Base-by-base conservation (phyloP, 164 flowering plant species). In the Sextonia rubra region DNA sequence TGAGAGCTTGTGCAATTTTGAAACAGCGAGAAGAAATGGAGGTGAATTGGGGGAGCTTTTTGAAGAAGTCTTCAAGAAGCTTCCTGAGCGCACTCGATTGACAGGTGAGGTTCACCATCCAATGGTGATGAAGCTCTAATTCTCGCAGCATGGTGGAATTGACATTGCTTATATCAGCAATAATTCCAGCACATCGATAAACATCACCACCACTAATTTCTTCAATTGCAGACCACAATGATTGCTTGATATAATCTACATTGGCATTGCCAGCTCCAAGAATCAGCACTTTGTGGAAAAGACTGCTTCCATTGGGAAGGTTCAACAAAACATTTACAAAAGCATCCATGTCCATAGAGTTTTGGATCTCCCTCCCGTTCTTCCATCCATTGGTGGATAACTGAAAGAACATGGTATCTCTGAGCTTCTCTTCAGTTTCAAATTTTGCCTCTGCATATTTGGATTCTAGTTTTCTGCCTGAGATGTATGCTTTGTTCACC, bases 31-130 rank as follows among this genome's bases (percentile, higher is more conserved):
- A 73, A 11, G 77, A 48, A 29, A 69, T 77, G 49, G 74, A 66
- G 58, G 66, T 66, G 64, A 73, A 79, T 49, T 66, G 55, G 1
- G 81, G 81, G 25, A 75, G 78, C 30, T 58, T 56, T 73, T 76
- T 79, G 66, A 72, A 65, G 60, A 79, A 76, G 69, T 79, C 81
- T 22, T 73, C 66, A 25, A 75, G 73, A 48, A 79, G 76, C 22
- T 69, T 65, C 1, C 65, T 26, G n/a, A 79, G 56, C 1, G 76
- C 76, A 22, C 66, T 66, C 60, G 60, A 73, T 70, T 79, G 81
- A 64, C 81, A 75, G 20, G 76, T 69, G 60, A 75, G 73, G 63
- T 76, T 79, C 69, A 75, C 81, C 81, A 79, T 79, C 81, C 81
- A 75, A 47, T 75, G 78, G 69, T 75, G 73, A 24, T 71, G 64